Evolutionary conservation across 768 basidiomycete genomes (phyloP), one percentile per base, ranked within the genome.

Genomic region (Leccinum arenicola): DNA sequence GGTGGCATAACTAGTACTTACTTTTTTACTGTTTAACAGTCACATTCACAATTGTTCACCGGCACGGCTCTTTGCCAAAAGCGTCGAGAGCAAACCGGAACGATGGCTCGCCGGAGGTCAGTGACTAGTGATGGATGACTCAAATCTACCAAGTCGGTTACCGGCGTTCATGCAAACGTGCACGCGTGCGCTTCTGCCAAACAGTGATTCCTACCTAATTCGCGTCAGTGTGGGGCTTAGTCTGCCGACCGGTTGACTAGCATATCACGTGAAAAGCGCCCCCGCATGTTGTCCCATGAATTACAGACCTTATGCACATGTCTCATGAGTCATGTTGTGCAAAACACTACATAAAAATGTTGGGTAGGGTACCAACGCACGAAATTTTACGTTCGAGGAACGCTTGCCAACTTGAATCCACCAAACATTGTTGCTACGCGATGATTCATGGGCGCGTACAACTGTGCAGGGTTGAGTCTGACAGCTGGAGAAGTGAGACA

Each of bases 201-300:
- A n/a, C 38, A 4, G 8, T n/a, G 17, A 17, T 40, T 6, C 15
- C 6, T 40, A 43, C 9, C n/a, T 19, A 6, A 45, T 19, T 19
- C 40, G n/a, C 10, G 11, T n/a, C 40, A 43, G 40, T 43, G 40
- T 43, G 43, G 43, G n/a, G 10, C 10, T 19, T 1, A 45, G 43
- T 45, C 43, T 45, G n/a, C 40, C 40, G 11, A 45, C 19, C 19
- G 67, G 67, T 48, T 75, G 70, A 45, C 77, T 78, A 40, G 7
- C 4, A 43, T 43, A 10, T 7, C 47, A 48, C 47, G 23, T 48
- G 23, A 48, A 48, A 23, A 15, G 47, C 12, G 21, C 21, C 47
- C 17, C 11, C 12, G 12, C 23, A 15, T 14, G 47, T 23, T 12
- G 23, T 48, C 12, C 47, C 47, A 48, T 23, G 47, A 12, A 23